Evolutionary conservation across 202 grass and related monocot genomes (phyloP), one percentile per base, ranked within the genome.

Genomic region (Schoenoplectus triqueter): DNA sequence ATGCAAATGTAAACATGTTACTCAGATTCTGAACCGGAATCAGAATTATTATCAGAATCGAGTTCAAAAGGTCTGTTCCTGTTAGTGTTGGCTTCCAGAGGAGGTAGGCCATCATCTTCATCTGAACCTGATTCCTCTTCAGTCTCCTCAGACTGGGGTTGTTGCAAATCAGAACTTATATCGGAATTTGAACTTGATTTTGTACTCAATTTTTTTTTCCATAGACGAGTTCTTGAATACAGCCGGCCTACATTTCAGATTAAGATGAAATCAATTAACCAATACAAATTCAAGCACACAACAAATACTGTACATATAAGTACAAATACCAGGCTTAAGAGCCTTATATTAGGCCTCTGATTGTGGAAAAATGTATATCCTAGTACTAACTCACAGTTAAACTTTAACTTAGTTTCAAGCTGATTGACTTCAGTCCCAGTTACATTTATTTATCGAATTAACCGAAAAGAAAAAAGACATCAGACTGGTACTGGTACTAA

Each of bases 81-180:
- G 66, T 98, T 95, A 10, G 84, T 89, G 77, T 98, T 98, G 11
- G 89, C 91, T 82, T 98, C 93, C 15, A 98, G 93, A 1, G 96
- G 93, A 76, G 96, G 93, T 14, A 98, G 88, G 51, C 64, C 84
- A 69, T 95, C 91, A 4, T 98, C 85, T 6, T 93, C 89, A 1
- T 78, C 75, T 8, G 80, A 82, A 41, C 66, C 64, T 71, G 48
- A 51, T 44, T 90, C 89, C 49, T 91, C 67, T 21, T n/a, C 31
- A 61, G 56, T 86, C 63, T 90, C 89, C 2, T 89, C 81, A 22
- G 40, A 18, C 22, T 73, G 70, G 3, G 70, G 1, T 73, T 73
- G 70, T 22, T 73, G 70, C 47, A 22, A 51, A 73, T 11, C 51
- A 47, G 70, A 73, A 47, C 18, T 73, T 51, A 51, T 11, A 52